A percentile compares a stretch with the other conserved stretches of the same genome.
These are phyloP conservation scores for Cladobotryum mycophilum DNA, from an alignment of 2,329 filamentous ascomycete species.

Conservation along the genomic window DNA sequence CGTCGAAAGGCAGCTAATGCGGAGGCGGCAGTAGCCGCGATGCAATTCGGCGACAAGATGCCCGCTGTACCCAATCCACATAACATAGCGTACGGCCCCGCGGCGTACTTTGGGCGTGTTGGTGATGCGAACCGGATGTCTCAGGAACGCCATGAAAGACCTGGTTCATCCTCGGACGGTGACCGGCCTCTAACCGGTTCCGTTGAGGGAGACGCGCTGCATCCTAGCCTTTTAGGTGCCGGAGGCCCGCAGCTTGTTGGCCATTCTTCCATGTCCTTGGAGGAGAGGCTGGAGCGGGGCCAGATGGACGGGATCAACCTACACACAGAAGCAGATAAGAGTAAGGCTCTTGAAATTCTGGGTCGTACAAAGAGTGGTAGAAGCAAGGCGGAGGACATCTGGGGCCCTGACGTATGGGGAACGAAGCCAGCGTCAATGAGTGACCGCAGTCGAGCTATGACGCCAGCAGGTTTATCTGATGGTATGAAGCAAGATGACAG, in stretches of 20 bases:
- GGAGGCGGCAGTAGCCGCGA: slow-evolving; percentile 41
- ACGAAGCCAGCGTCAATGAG: slow-evolving; percentile 23
- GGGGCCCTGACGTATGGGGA: slow-evolving; percentile 44
- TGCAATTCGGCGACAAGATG: slow-evolving; percentile 8
- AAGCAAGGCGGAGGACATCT: slow-evolving; percentile 45
- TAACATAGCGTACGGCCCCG: slow-evolving; percentile 19
- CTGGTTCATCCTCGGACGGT: slow-evolving; percentile 18
- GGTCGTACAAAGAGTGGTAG: slow-evolving; percentile 44
- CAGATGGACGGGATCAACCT: slow-evolving; percentile 41
- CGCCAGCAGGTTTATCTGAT: slow-evolving; percentile 23
- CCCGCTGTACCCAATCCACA: slow-evolving; percentile 15
- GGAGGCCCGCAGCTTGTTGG: slow-evolving; percentile 36
- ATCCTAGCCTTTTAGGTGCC: slow-evolving; percentile 38
- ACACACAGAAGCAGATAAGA: slow-evolving; percentile 40
- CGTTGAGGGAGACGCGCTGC: slow-evolving; percentile 37
- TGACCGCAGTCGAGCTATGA: slow-evolving; percentile 20
- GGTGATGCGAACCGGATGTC: slow-evolving; percentile 16
- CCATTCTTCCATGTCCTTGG: slow-evolving; percentile 37
- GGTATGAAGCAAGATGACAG: slow-evolving; percentile 35
- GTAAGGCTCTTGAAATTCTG: slow-evolving; percentile 47
- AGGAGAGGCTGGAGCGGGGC: slow-evolving; percentile 45
- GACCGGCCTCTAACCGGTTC: slow-evolving; percentile 29
- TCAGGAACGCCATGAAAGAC: slow-evolving; percentile 24
- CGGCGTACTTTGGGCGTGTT: slow-evolving; percentile 19
- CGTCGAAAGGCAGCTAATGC: slow-evolving; percentile 65